These are phyloP conservation scores for Leavenworthia alabamica DNA, from an alignment of 345 rosid genomes.

Conservation along the genomic window DNA sequence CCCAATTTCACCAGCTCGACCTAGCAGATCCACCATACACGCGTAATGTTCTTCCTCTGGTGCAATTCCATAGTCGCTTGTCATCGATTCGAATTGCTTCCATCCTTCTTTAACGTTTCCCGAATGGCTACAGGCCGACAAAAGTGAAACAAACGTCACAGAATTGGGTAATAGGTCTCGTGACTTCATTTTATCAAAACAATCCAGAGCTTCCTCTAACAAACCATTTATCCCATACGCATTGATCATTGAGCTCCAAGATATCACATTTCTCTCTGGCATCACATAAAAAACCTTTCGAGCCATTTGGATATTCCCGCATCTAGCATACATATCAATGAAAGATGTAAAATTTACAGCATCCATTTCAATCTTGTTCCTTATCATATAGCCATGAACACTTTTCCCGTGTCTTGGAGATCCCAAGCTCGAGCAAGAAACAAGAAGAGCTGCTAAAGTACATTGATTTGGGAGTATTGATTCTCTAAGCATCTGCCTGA, in stretches of 20 bases:
- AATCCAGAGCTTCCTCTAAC: slow-evolving; percentile 38
- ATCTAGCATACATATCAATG: slow-evolving; percentile 52
- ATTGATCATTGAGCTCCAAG: slow-evolving; percentile 55
- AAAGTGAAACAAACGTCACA: slow-evolving; percentile 42
- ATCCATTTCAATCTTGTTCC: slow-evolving; percentile 40
- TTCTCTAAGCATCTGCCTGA: slow-evolving; percentile 43
- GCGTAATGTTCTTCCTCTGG: slow-evolving; percentile 54
- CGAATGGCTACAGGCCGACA: slow-evolving; percentile 45
- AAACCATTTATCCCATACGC: slow-evolving; percentile 50
- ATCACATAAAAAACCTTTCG: slow-evolving; percentile 31
- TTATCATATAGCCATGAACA: slow-evolving; percentile 43
- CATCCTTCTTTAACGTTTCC: slow-evolving; percentile 43
- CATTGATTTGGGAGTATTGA: slow-evolving; percentile 41
- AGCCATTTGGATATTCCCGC: slow-evolving; percentile 37
- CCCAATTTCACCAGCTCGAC: slow-evolving; percentile 37
- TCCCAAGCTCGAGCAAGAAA: slow-evolving; percentile 48
- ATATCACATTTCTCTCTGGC: slow-evolving; percentile 42
- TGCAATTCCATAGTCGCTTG: slow-evolving; percentile 29
- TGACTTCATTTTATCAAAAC: slow-evolving; percentile 40
- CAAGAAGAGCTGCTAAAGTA: slow-evolving; percentile 38
- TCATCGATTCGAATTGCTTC: slow-evolving; percentile 38
- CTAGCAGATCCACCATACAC: slow-evolving; percentile 49
- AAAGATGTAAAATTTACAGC: slow-evolving; percentile 36
- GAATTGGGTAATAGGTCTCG: slow-evolving; percentile 32
- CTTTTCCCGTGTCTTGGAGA: slow-evolving; percentile 42